Percentiles rank a stretch among this genome's conserved stretches.
phyloP scores from a whole-genome alignment of 768 basidiomycete species.

The Boletus tylopilopsis region DNA sequence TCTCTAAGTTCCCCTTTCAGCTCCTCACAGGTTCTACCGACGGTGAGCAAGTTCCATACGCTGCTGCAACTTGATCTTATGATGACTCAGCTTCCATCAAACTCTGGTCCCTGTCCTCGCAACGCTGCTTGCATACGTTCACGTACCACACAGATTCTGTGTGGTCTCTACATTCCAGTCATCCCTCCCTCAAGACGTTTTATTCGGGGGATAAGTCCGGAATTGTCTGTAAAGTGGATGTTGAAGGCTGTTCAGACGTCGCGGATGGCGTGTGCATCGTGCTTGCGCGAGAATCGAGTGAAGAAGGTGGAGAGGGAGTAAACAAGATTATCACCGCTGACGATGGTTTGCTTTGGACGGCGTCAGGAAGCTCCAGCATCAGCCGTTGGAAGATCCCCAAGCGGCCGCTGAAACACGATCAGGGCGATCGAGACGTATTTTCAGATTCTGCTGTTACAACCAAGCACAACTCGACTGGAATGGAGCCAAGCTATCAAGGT shows the following conservation, averaged over 20 bases:
- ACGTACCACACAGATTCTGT: slow-evolving; percentile 92
- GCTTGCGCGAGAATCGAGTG: slow-evolving; percentile 64
- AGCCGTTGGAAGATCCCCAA: slow-evolving; percentile 73
- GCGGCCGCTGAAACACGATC: slow-evolving; percentile 31
- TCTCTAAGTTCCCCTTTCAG: slow-evolving; percentile 33
- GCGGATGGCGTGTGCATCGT: slow-evolving; percentile 88
- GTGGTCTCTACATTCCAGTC: slow-evolving; percentile 87
- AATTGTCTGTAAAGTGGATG: slow-evolving; percentile 87
- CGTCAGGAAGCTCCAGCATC: slow-evolving; percentile 76
- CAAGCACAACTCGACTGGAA: slow-evolving; percentile 8
- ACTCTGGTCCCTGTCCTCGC: slow-evolving; percentile 88
- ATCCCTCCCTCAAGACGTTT: slow-evolving; percentile 84
- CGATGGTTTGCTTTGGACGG: slow-evolving; percentile 86
- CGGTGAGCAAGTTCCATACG: slow-evolving; percentile 31
- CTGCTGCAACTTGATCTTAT: slow-evolving; percentile 11
- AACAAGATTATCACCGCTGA: slow-evolving; percentile 82
- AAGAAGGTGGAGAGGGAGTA: slow-evolving; percentile 57
- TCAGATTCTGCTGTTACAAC: slow-evolving; percentile 12
- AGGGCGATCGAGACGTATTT: slow-evolving; percentile 9
- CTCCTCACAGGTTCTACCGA: slow-evolving; percentile 85
- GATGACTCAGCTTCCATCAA: slow-evolving; percentile 67
- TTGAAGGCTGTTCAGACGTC: slow-evolving; percentile 75
- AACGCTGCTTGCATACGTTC: slow-evolving; percentile 93
- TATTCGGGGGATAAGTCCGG: slow-evolving; percentile 94
- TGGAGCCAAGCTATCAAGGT: slow-evolving; percentile 25